A percentile compares a stretch with the other conserved stretches of the same genome.
These are phyloP conservation scores for Sicyos baderoa DNA, from an alignment of 306 rosid genomes.

Conservation along the genomic window DNA sequence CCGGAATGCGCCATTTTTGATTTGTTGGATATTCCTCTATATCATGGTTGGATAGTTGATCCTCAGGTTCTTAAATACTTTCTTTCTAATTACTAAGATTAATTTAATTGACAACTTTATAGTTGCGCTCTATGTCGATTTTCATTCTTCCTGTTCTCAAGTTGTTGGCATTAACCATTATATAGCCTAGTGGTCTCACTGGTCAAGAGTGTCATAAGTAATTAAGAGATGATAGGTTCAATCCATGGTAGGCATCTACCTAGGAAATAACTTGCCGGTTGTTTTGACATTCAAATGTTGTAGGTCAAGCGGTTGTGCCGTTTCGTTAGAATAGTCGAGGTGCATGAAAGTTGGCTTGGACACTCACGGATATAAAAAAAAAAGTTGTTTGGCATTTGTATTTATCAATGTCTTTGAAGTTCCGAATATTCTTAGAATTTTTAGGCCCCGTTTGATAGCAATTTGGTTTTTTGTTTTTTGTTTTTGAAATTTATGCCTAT, in stretches of 20 bases:
- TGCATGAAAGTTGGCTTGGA: too few species aligned
- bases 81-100: constrained; percentile 20
- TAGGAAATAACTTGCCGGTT: neutral
- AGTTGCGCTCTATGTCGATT: constrained; percentile 3
- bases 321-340: too few species aligned
- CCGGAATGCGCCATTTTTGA: constrained; percentile 97
- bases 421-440: too few species aligned
- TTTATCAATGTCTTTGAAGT: constrained; percentile 8
- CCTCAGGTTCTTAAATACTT: constrained; percentile 53
- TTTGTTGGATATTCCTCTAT: constrained; percentile 87
- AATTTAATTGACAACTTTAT: neutral
- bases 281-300: neutral
- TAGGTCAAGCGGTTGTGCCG: too few species aligned
- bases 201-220: too few species aligned
- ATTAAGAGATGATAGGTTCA: too few species aligned
- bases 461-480: too few species aligned
- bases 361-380: too few species aligned
- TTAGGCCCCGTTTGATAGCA: too few species aligned
- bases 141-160: neutral
- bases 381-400: constrained; percentile 7
- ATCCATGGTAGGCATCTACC: too few species aligned
- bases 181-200: too few species aligned
- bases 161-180: neutral
- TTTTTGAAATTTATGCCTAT: too few species aligned
- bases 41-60: constrained; percentile 98